Evolutionary conservation across 148 eudicot genomes (phyloP).

Genomic region (Chenopodium suecicum): DNA sequence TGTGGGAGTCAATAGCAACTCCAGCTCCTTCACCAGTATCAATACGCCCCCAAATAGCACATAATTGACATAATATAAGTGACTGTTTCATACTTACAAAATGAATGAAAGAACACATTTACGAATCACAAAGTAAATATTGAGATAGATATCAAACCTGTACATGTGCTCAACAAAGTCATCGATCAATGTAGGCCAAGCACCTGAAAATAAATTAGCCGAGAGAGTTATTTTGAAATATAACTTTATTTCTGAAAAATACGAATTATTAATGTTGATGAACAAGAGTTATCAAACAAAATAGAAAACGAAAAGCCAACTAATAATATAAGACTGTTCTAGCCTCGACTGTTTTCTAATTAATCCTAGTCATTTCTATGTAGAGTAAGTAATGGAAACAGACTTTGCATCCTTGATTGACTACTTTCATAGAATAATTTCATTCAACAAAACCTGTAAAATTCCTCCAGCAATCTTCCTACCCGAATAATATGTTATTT

Average conservation of each 20-base stretch:
- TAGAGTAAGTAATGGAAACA: not conserved
- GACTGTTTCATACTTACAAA: not conserved
- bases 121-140: not conserved
- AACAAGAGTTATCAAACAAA: not conserved
- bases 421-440: not conserved
- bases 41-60: not conserved
- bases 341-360: not conserved
- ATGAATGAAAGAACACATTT: not conserved
- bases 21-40: not conserved
- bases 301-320: not conserved
- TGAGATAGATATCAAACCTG: constrained; percentile 36
- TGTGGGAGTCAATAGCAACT: not conserved
- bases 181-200: constrained; percentile 91
- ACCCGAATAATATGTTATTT: not conserved
- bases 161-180: constrained; percentile 95
- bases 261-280: not conserved
- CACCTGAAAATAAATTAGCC: constrained; percentile 48
- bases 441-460: not conserved
- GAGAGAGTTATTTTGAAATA: not conserved
- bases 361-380: too few relatives aligned
- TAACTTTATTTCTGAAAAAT: not conserved
- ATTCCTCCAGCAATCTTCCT: not conserved
- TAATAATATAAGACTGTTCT: not conserved
- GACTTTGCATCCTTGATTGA: not conserved
- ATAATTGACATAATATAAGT: not conserved